A percentile compares a stretch with the other conserved stretches of the same genome.
These are phyloP conservation scores for Vitis riparia DNA, from an alignment of 164 flowering plant species.

Conservation along the genomic window DNA sequence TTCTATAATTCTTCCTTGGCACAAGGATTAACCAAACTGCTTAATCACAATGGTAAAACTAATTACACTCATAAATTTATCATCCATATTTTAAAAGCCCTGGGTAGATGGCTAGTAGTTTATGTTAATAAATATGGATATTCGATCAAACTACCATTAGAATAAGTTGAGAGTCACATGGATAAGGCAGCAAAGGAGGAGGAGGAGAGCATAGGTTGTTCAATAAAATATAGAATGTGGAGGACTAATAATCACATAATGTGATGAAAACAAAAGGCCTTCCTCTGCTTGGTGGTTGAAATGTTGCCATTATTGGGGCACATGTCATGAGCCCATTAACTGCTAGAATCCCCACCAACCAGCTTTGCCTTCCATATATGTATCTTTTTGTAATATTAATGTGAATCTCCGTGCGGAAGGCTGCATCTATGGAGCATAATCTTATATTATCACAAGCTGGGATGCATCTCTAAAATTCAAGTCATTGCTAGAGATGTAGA, in stretches of 20 bases:
- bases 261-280: slow-evolving; percentile 2
- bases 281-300: slow-evolving; percentile 24
- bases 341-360: slow-evolving; percentile 25
- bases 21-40: no score
- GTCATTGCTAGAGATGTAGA: no score
- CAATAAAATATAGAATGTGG: slow-evolving; percentile 2
- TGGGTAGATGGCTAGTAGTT: background rate
- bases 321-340: slow-evolving; percentile 32
- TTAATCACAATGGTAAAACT: no score
- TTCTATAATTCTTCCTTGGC: no score
- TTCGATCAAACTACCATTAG: slow-evolving; percentile 1
- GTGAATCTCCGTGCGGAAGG: background rate
- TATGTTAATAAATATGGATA: background rate
- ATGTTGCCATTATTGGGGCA: slow-evolving; percentile 43
- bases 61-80: no score
- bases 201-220: background rate
- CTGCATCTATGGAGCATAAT: background rate
- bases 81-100: no score
- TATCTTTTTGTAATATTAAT: background rate
- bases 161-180: slow-evolving; percentile 26
- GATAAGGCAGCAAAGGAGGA: slow-evolving; percentile 9
- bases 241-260: slow-evolving; percentile 6
- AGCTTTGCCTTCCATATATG: background rate
- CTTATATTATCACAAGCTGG: no score
- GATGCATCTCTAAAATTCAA: no score